Base-by-base conservation (phyloP, 73 alveolate genomes). In the Urostyla sp. region DNA sequence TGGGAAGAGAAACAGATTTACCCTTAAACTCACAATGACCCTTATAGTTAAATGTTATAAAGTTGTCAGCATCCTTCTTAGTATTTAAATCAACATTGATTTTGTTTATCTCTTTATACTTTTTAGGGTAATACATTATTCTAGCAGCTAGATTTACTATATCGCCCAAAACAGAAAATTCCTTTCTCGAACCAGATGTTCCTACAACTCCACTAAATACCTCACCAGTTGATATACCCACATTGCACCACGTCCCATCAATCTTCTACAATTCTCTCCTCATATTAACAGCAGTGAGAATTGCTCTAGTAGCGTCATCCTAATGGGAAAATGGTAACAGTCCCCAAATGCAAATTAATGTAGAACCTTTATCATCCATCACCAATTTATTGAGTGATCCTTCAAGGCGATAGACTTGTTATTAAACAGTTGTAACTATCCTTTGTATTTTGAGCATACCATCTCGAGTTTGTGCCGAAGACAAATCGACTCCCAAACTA, bases 131-230 rank as follows among this genome's bases (percentile, higher is more conserved):
- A 18, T 55, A 75, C 99, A 96, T 96, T 45, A 93, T 84, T 87
- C 99, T 92, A 26, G 98, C 97, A 0, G 98, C 92, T 49, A 96
- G 81, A 89, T 96, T 96, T 8, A 95, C 99, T 23, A 90, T 87
- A 87, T 95, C 99, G 0, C 99, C 99, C 23, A 96, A 36, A 58
- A 95, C 95, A 20, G 98, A 89, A 85, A 92, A 96, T 75, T 96
- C 99, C 83, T 96, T 95, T 76, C 99, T 91, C n/a, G 93, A 84
- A 8, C 98, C 98, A 50, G 94, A 84, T 1, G 98, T 91, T 35
- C 99, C 99, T 26, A 96, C 98, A 10, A 95, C 98, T 15, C 99
- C 99, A 34, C 98, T 77, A 59, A 91, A 96, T 36, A 92, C 95
- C 7, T 90, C 76, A 21, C 99, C 99, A n/a, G 98, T 96, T 23